A percentile compares a stretch with the other conserved stretches of the same genome.
phyloP scores from a whole-genome alignment of 2,329 filamentous ascomycete species.

The Nannizzia gypsea region DNA sequence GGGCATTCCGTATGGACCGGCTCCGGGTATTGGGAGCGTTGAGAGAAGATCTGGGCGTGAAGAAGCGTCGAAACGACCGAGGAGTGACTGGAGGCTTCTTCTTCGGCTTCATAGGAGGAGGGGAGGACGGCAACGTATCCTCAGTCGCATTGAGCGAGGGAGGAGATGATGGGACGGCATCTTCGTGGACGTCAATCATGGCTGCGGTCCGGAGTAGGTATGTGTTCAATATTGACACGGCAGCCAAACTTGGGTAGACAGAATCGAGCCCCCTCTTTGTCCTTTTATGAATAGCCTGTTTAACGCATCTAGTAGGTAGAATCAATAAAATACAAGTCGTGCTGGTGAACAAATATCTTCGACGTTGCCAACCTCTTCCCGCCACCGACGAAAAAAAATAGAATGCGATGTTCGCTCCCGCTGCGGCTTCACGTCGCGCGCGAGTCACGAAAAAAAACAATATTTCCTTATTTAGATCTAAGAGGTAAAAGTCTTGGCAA shows the following conservation, averaged over 20 bases:
- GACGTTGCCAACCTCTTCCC: neutral
- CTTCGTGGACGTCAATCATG: constrained; percentile 8
- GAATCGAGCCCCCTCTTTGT: neutral
- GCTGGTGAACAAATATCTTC: neutral
- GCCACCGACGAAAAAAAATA: neutral
- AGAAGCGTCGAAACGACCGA: constrained; percentile 41
- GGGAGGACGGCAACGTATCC: constrained; percentile 31
- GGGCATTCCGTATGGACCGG: constrained; percentile 33
- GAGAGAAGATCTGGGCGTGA: constrained; percentile 37
- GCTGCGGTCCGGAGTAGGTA: neutral
- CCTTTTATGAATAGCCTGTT: neutral
- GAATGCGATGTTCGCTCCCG: too few relatives aligned
- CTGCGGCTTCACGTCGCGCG: neutral
- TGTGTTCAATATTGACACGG: neutral
- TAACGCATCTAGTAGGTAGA: neutral
- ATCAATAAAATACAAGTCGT: neutral
- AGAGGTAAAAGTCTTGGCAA: constrained; percentile 5
- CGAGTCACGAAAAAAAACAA: neutral
- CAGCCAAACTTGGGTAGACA: too few relatives aligned
- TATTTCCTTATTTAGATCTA: neutral
- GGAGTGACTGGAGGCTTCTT: constrained; percentile 40
- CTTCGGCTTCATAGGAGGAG: constrained; percentile 32
- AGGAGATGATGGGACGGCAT: constrained; percentile 14
- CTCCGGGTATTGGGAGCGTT: constrained; percentile 25
- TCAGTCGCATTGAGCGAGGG: constrained; percentile 11